phyloP scores from a whole-genome alignment of 2,329 filamentous ascomycete genomes.

The Fusarium falciforme region DNA sequence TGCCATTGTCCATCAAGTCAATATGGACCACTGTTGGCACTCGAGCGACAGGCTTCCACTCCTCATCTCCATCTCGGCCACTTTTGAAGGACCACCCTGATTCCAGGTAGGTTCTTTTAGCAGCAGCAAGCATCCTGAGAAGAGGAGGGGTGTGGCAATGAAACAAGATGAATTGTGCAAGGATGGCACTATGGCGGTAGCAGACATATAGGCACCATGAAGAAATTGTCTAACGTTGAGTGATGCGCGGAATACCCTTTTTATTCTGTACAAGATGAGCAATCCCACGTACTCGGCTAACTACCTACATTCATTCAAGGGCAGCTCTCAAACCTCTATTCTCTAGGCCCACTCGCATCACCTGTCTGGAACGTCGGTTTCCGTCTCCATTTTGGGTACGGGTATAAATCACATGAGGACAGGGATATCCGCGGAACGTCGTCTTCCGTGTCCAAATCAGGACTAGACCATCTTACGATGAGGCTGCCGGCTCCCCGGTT shows the following conservation, averaged over 20 bases:
- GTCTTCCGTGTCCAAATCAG: not conserved
- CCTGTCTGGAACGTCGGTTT: not conserved
- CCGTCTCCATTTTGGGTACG: not conserved
- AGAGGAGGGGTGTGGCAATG: not conserved
- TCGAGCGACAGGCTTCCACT: not conserved
- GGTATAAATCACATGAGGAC: not conserved
- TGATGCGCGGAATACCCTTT: not conserved
- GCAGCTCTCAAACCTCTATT: not conserved
- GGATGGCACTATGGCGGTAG: not conserved
- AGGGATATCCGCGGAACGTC: not conserved
- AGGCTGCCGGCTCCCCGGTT: not conserved
- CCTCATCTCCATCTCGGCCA: not conserved
- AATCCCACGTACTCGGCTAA: not conserved
- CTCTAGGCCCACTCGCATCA: not conserved
- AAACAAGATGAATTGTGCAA: not conserved
- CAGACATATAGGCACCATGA: not conserved
- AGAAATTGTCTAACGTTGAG: not conserved
- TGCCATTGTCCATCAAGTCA: conserved; percentile 19
- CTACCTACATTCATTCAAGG: not conserved
- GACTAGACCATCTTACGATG: not conserved
- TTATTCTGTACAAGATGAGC: not conserved
- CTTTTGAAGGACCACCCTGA: not conserved
- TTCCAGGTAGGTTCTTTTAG: not conserved
- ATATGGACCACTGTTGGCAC: conserved; percentile 22
- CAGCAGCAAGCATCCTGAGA: not conserved